phyloP scores from a whole-genome alignment of 352 stramenopile species.

The Globisporangium megalacanthum region DNA sequence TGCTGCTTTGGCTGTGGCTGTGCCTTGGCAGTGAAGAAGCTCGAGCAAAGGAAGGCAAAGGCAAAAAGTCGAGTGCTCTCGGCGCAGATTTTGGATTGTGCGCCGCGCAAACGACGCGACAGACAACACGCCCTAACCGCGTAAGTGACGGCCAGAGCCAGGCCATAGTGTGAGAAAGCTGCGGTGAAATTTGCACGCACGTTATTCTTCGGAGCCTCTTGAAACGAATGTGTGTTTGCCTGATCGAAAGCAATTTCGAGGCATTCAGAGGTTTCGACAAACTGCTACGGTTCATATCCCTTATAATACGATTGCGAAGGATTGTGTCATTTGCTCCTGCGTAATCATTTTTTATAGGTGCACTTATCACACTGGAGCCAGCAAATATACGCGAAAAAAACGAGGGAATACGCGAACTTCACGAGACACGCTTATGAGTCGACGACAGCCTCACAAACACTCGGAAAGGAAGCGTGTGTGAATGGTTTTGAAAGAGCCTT shows the following conservation, averaged over 20 bases:
- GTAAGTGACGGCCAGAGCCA: too few relatives aligned
- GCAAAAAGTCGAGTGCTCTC: too few relatives aligned
- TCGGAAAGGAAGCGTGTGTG: too few relatives aligned
- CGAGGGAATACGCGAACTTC: too few relatives aligned
- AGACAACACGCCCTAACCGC: too few relatives aligned
- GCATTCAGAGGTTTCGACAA: neutral
- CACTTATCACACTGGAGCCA: too few relatives aligned
- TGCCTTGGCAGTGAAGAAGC: neutral
- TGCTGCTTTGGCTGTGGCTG: neutral
- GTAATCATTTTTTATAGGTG: too few relatives aligned
- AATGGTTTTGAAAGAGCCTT: too few relatives aligned
- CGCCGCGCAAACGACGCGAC: neutral
- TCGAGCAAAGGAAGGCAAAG: neutral
- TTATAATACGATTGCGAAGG: neutral
- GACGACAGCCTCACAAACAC: too few relatives aligned
- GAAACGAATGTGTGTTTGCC: neutral
- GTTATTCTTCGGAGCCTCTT: slow-evolving; percentile 1
- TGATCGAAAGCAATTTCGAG: neutral
- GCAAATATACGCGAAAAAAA: too few relatives aligned
- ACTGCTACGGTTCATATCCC: neutral
- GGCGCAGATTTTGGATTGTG: slow-evolving; percentile 1
- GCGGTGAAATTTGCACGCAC: neutral
- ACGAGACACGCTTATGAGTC: too few relatives aligned
- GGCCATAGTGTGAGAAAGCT: neutral
- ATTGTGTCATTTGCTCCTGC: neutral